Percentiles rank a stretch among this genome's conserved stretches.
Conservation (phyloP, 495 filamentous ascomycete genomes). For the Xylaria castorea region DNA sequence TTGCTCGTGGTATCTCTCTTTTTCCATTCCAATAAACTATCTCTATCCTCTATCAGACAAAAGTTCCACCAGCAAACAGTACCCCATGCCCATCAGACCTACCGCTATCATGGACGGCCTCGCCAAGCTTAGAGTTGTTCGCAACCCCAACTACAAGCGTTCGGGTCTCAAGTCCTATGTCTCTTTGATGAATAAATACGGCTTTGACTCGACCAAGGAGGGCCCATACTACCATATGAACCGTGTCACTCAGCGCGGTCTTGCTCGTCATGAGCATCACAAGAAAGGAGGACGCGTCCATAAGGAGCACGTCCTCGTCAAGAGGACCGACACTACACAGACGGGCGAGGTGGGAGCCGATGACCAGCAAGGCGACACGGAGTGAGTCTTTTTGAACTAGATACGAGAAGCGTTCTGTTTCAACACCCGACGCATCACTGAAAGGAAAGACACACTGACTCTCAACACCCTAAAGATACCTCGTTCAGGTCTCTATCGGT, state of each 20-base stretch:
- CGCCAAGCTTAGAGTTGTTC: conserved; percentile 52
- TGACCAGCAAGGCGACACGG: conserved; percentile 74
- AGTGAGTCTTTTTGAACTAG: conserved; percentile 44
- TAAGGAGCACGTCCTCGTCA: conserved; percentile 56
- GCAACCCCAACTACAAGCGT: conserved; percentile 68
- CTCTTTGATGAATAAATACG: conserved; percentile 70
- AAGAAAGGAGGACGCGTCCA: conserved; percentile 55
- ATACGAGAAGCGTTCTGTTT: background rate
- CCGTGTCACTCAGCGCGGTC: conserved; percentile 44
- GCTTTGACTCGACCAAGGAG: conserved; percentile 70
- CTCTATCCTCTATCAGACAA: background rate
- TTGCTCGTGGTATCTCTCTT: background rate
- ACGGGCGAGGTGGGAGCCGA: conserved; percentile 67
- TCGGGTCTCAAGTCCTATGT: conserved; percentile 78
- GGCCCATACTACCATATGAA: conserved; percentile 68
- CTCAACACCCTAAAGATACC: conserved; percentile 40
- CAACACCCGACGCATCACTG: background rate
- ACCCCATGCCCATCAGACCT: conserved; percentile 16
- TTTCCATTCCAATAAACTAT: background rate
- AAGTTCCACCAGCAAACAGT: conserved; percentile 1
- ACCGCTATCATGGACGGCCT: conserved; percentile 6
- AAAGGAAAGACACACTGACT: background rate
- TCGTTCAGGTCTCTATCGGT: conserved; percentile 71
- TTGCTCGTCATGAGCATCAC: conserved; percentile 38
- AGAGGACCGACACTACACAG: conserved; percentile 45